Evolutionary conservation across 2,329 filamentous ascomycete genomes (phyloP), one percentile per base, ranked within the genome.

Genomic region (Geoglossum cookeanum): DNA sequence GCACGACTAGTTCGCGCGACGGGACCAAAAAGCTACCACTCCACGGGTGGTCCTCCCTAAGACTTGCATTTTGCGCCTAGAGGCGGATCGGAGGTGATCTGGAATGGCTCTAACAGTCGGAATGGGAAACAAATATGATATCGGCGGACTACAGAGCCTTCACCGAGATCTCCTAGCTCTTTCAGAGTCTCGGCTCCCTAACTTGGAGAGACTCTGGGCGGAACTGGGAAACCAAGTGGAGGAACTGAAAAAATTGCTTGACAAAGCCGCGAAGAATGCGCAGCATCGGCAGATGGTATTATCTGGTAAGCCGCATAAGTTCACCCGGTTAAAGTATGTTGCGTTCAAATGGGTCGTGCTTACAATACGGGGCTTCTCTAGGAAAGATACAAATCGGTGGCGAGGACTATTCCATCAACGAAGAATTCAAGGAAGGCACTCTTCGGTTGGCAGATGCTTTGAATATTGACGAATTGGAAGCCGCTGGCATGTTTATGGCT

Each of bases 381-480:
- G 89, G 87, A 58, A 90, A 86, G 67, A 75, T 97, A 63, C 80
- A 74, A 37, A 71, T 95, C 59, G 78, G 79, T 63, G 84, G 82
- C 60, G 77, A 80, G 37, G 80, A 90, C 64, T 97, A 88, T 69
- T 74, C 77, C 27, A 75, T 98, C 72, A 96, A 94, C 70, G 78
- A 86, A 58, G 83, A 88, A 60, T 97, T 98, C 70, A 82, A 91
- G 66, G 84, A 95, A 68, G 81, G 84, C 63, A 80, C 83, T 29
- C 75, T 94, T 35, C 80, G 87, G 64, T 75, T 98, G 42, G 86
- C 91, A 57, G 90, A 97, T 68, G 87, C 88, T 63, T 75, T 96
- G 60, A 83, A 95, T 64, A 75, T 98, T 56, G 90, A 98, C 70
- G 94, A 98, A 70, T 68, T 94, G 58, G 80, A 92, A 64, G 85